Percentiles rank a stretch among this genome's conserved stretches.
Evolutionary conservation across 2,329 filamentous ascomycete genomes (phyloP).

Genomic region (Acrocalymma vagum): DNA sequence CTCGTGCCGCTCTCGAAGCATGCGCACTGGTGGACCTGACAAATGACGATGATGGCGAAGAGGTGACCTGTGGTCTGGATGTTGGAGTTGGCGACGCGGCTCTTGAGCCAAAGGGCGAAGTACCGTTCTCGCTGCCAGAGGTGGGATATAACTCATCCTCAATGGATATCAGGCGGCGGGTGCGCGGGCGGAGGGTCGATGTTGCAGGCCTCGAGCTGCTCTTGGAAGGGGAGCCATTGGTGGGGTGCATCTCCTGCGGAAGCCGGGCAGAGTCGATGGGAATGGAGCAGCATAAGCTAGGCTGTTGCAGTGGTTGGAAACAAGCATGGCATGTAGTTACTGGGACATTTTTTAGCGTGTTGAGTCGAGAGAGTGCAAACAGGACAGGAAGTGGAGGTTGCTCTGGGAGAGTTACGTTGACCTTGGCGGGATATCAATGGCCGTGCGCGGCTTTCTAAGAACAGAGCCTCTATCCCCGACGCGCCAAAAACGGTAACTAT

Average conservation of each 20-base stretch:
- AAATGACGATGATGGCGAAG: slow-evolving; percentile 36
- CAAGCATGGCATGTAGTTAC: slow-evolving; percentile 44
- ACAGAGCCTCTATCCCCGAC: slow-evolving; percentile 15
- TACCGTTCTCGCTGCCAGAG: slow-evolving; percentile 41
- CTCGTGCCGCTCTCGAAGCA: slow-evolving; percentile 26
- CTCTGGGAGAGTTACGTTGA: too few relatives aligned
- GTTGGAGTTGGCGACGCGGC: slow-evolving; percentile 53
- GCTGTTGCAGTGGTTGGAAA: slow-evolving; percentile 30
- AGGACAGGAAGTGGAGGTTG: too few relatives aligned
- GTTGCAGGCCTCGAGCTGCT: slow-evolving; percentile 47
- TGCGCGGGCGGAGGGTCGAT: slow-evolving; percentile 56
- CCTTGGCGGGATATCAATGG: slow-evolving; percentile 10
- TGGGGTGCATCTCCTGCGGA: slow-evolving; percentile 49
- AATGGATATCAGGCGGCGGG: slow-evolving; percentile 57
- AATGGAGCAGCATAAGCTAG: slow-evolving; percentile 48
- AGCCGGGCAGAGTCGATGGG: slow-evolving; percentile 40
- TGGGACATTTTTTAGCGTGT: too few relatives aligned
- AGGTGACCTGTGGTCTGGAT: slow-evolving; percentile 23
- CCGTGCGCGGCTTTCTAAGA: slow-evolving; percentile 23
- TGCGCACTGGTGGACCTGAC: slow-evolving; percentile 30
- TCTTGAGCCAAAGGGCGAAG: slow-evolving; percentile 51
- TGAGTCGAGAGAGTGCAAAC: too few relatives aligned
- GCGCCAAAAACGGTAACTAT: neutral
- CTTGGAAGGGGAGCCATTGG: slow-evolving; percentile 50
- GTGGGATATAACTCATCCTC: slow-evolving; percentile 52